Conservation (phyloP, 495 filamentous ascomycete genomes). For the Lentithecium fluviatile region DNA sequence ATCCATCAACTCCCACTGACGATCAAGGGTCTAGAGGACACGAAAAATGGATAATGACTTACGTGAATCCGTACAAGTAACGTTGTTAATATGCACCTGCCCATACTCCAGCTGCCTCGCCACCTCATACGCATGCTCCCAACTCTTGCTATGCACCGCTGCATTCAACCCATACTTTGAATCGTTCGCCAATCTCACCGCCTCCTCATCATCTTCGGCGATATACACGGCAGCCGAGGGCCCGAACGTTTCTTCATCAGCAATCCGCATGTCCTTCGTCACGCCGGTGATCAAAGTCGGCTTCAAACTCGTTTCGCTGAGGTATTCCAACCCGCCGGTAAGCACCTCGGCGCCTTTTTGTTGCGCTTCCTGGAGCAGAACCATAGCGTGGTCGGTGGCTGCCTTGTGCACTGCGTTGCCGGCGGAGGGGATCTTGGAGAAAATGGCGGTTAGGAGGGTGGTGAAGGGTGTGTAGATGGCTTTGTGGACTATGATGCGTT, state of each 20-base stretch:
- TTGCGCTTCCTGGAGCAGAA: conserved; percentile 63
- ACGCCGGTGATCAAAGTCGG: conserved; percentile 68
- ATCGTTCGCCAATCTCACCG: conserved; percentile 42
- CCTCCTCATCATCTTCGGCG: conserved; percentile 45
- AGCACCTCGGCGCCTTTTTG: conserved; percentile 66
- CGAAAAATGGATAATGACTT: conserved; percentile 62
- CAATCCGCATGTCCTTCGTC: conserved; percentile 76
- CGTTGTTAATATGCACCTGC: conserved; percentile 30
- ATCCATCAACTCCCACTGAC: conserved; percentile 65
- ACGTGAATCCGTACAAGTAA: conserved; percentile 7
- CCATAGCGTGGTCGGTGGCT: conserved; percentile 32
- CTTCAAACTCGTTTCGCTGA: conserved; percentile 57
- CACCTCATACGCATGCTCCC: conserved; percentile 39
- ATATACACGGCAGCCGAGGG: conserved; percentile 64
- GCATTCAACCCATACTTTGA: conserved; percentile 44
- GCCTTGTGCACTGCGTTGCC: conserved; percentile 56
- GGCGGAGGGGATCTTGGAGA: conserved; percentile 44
- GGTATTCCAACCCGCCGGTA: conserved; percentile 52
- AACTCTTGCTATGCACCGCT: conserved; percentile 42
- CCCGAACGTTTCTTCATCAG: conserved; percentile 76
- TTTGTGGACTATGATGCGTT: conserved; percentile 79
- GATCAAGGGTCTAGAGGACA: conserved; percentile 70
- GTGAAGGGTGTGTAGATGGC: conserved; percentile 65
- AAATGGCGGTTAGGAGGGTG: conserved; percentile 50
- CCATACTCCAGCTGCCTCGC: conserved; percentile 42